A percentile compares a stretch with the other conserved stretches of the same genome.
phyloP scores from a whole-genome alignment of 768 basidiomycete species.

The Podaxis sp. region DNA sequence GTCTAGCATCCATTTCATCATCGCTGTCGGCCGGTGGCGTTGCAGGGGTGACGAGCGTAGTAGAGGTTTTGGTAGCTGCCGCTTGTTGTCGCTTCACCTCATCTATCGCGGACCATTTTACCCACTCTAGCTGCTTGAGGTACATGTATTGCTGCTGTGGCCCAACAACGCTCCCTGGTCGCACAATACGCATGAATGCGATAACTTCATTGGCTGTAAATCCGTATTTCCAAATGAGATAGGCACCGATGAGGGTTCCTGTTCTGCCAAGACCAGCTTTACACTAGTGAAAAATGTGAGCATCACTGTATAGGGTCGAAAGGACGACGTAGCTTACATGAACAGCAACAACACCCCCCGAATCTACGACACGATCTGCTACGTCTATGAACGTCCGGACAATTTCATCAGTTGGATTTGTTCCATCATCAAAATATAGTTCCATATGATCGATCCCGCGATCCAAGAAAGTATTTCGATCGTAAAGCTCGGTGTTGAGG shows the following conservation, averaged over 20 bases:
- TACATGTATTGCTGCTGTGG: conserved; percentile 95
- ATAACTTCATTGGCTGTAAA: conserved; percentile 96
- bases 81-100: conserved; percentile 56
- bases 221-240: conserved; percentile 97
- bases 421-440: conserved; percentile 97
- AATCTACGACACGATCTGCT: conserved; percentile 72
- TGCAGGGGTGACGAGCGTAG: conserved; percentile 59
- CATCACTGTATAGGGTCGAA: background rate
- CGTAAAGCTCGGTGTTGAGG: conserved; percentile 90
- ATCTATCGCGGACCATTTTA: conserved; percentile 88
- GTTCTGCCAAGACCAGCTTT: conserved; percentile 97
- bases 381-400: conserved; percentile 87
- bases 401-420: conserved; percentile 95
- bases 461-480: conserved; percentile 73
- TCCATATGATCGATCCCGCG: conserved; percentile 87
- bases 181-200: conserved; percentile 96
- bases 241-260: conserved; percentile 95
- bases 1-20: conserved; percentile 48
- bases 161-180: conserved; percentile 90
- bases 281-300: conserved; percentile 49
- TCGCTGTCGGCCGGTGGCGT: conserved; percentile 79
- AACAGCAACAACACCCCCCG: conserved; percentile 80
- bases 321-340: conserved; percentile 52
- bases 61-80: conserved; percentile 29
- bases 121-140: conserved; percentile 90